phyloP scores from a whole-genome alignment of 192 early-diverging fungal species.

The Coemansia sp. region DNA sequence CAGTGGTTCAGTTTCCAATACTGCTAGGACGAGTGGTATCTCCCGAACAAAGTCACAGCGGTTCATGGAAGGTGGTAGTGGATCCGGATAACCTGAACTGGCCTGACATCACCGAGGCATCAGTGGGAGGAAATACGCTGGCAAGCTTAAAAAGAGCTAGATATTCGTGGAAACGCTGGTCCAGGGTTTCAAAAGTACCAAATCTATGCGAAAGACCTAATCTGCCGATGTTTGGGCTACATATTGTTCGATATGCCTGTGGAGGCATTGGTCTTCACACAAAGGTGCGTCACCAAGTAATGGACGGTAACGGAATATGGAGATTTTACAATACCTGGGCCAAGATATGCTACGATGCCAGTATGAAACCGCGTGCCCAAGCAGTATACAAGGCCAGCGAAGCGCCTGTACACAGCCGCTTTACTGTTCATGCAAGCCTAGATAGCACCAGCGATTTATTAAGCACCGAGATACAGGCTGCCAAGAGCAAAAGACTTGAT shows the following conservation, averaged over 20 bases:
- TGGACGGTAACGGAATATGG: constrained; percentile 34
- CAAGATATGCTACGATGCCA: constrained; percentile 3
- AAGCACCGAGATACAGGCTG: background rate
- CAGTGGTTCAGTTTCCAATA: constrained; percentile 24
- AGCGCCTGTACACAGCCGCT: background rate
- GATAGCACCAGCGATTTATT: background rate
- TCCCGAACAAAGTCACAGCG: background rate
- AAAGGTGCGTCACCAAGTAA: constrained; percentile 32
- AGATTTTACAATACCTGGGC: constrained; percentile 33
- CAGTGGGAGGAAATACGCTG: background rate
- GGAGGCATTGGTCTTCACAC: constrained; percentile 37
- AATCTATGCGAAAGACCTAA: constrained; percentile 10
- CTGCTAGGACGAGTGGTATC: constrained; percentile 17
- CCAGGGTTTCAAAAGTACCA: constrained; percentile 2
- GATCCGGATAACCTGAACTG: constrained; percentile 35
- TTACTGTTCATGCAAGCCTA: background rate
- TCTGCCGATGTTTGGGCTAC: constrained; percentile 25
- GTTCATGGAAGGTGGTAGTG: constrained; percentile 12
- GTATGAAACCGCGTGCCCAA: background rate
- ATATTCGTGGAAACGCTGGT: constrained; percentile 27
- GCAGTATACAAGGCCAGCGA: background rate
- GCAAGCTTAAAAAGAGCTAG: background rate
- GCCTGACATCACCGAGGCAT: constrained; percentile 28
- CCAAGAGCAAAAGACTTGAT: background rate
- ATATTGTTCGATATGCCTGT: constrained; percentile 35